Evolutionary conservation across 1,139 yeast species (phyloP).

Genomic region (Yamadazyma epiphylla): DNA sequence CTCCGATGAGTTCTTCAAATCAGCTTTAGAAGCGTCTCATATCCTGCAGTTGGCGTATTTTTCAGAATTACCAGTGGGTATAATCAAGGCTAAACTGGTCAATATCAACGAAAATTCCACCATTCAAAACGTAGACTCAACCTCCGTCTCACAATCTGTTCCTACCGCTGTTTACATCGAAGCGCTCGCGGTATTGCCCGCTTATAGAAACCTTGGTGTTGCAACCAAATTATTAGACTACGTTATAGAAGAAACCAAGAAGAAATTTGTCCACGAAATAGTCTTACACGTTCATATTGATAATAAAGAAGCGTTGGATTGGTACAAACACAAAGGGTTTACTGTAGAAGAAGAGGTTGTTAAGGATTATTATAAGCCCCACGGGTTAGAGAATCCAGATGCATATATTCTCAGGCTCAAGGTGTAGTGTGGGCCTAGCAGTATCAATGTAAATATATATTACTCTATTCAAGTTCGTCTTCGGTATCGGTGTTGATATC

Average conservation of each 20-base stretch:
- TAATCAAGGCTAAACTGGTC: constrained; percentile 50
- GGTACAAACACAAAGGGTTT: constrained; percentile 60
- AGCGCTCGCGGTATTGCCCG: constrained; percentile 59
- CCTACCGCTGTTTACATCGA: constrained; percentile 60
- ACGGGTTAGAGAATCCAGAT: constrained; percentile 43
- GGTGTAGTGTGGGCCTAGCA: neutral
- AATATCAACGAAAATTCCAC: constrained; percentile 22
- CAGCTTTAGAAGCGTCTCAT: constrained; percentile 30
- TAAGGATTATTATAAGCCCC: constrained; percentile 49
- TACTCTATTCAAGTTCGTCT: constrained; percentile 43
- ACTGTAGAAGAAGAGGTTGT: constrained; percentile 27
- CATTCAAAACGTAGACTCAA: constrained; percentile 20
- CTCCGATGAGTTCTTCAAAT: constrained; percentile 43
- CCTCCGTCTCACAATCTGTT: constrained; percentile 29
- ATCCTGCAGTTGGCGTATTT: constrained; percentile 47
- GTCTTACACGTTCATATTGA: constrained; percentile 57
- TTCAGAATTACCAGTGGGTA: constrained; percentile 72
- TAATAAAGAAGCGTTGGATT: constrained; percentile 42
- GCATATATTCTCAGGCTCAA: constrained; percentile 29
- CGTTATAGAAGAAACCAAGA: constrained; percentile 51
- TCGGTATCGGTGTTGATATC: constrained; percentile 54
- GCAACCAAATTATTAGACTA: constrained; percentile 57
- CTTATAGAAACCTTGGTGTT: constrained; percentile 58
- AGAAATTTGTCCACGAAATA: constrained; percentile 51
- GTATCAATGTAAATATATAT: neutral